Evolutionary conservation across 2,329 filamentous ascomycete species (phyloP).

Genomic region (Myrmaecium sp.): DNA sequence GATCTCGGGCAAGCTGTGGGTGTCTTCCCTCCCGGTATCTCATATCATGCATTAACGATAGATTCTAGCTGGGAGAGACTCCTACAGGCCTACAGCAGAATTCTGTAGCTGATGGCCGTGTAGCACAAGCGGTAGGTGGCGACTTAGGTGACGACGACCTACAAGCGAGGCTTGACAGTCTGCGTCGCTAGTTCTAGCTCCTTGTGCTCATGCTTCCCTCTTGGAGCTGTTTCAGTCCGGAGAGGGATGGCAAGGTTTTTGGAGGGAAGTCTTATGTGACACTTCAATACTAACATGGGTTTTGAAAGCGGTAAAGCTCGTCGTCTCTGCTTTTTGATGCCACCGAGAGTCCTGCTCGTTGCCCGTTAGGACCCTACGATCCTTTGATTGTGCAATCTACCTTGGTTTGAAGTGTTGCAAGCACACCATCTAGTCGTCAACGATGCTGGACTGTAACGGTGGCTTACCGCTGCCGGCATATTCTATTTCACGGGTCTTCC

Average conservation of each 20-base stretch:
- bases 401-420: too few relatives aligned
- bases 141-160: slow-evolving; percentile 66
- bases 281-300: too few relatives aligned
- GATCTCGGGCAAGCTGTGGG: slow-evolving; percentile 79
- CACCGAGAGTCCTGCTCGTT: too few relatives aligned
- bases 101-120: slow-evolving; percentile 53
- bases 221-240: neutral
- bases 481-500: too few relatives aligned
- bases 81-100: slow-evolving; percentile 66
- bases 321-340: too few relatives aligned
- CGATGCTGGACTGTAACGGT: too few relatives aligned
- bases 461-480: too few relatives aligned
- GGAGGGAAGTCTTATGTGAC: neutral
- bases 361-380: too few relatives aligned
- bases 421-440: too few relatives aligned
- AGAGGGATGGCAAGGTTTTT: neutral
- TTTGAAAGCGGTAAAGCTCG: too few relatives aligned
- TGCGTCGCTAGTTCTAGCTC: slow-evolving; percentile 37
- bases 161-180: slow-evolving; percentile 79
- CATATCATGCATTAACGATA: slow-evolving; percentile 6
- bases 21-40: slow-evolving; percentile 9
- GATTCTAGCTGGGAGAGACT: slow-evolving; percentile 67
- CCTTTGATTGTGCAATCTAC: too few relatives aligned
- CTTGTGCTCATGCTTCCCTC: too few relatives aligned
- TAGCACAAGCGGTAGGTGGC: slow-evolving; percentile 69